A percentile compares a stretch with the other conserved stretches of the same genome.
Evolutionary conservation across 192 early-diverging fungal genomes (phyloP).

Genomic region (Rhizophagus prolifer): DNA sequence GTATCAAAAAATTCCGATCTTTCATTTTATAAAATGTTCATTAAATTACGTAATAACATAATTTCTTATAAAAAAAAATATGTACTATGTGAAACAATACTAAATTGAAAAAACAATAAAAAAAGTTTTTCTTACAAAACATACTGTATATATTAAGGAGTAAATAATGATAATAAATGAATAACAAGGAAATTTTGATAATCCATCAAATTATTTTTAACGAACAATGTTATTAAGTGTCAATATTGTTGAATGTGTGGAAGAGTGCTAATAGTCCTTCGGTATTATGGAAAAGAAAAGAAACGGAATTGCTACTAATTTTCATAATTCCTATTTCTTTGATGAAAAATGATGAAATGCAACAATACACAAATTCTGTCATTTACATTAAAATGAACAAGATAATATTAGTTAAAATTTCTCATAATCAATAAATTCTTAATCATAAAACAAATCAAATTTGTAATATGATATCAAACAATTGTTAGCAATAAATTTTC

Average conservation of each 20-base stretch:
- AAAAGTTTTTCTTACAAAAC: background rate
- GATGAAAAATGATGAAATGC: background rate
- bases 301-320: background rate
- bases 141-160: background rate
- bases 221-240: background rate
- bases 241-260: background rate
- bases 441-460: background rate
- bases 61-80: no score
- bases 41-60: no score
- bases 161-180: background rate
- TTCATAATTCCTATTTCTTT: background rate
- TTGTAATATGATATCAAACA: background rate
- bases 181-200: no score
- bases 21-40: no score
- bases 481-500: conserved; percentile 39
- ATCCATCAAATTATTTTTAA: background rate
- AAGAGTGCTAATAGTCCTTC: background rate
- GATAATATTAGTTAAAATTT: background rate
- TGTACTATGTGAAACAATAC: no score
- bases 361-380: background rate
- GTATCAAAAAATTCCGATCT: no score
- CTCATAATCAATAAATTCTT: no score
- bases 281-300: background rate
- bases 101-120: background rate
- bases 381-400: background rate